Conservation (phyloP, 768 basidiomycete genomes). For the Suillus decipiens region DNA sequence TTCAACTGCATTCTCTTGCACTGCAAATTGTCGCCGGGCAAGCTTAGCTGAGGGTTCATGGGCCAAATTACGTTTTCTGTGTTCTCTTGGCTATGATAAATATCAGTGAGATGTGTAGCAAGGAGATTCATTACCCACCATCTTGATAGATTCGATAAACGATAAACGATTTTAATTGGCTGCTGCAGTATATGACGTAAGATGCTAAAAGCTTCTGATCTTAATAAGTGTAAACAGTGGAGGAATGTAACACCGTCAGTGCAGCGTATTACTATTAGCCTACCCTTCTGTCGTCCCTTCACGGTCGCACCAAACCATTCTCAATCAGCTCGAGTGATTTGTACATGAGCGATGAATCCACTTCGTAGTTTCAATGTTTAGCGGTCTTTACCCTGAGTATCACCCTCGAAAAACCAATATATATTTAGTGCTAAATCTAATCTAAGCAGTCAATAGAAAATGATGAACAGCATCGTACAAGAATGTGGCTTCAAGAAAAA, state of each 20-base stretch:
- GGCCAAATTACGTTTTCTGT: conserved; percentile 42
- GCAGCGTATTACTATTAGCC: no score
- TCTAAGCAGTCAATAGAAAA: not conserved
- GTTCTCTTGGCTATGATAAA: conserved; percentile 33
- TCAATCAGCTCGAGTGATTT: not conserved
- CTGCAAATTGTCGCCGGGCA: conserved; percentile 48
- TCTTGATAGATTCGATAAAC: conserved; percentile 10
- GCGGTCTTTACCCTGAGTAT: not conserved
- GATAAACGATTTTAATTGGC: no score
- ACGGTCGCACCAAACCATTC: not conserved
- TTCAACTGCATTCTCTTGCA: conserved; percentile 50
- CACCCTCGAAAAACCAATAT: not conserved
- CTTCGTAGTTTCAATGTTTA: not conserved
- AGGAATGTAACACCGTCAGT: no score
- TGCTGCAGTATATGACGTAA: not conserved
- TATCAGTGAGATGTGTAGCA: conserved; percentile 15
- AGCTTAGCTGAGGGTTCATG: conserved; percentile 57
- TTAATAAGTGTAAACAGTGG: conserved; percentile 1
- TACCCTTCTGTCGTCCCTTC: not conserved
- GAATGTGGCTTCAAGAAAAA: not conserved
- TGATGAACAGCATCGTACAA: no score
- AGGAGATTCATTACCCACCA: conserved; percentile 21
- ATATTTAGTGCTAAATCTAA: not conserved
- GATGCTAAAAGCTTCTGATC: conserved; percentile 2
- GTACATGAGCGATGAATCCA: not conserved